Conservation (phyloP, 768 basidiomycete species). For the Tulasnella sp. region DNA sequence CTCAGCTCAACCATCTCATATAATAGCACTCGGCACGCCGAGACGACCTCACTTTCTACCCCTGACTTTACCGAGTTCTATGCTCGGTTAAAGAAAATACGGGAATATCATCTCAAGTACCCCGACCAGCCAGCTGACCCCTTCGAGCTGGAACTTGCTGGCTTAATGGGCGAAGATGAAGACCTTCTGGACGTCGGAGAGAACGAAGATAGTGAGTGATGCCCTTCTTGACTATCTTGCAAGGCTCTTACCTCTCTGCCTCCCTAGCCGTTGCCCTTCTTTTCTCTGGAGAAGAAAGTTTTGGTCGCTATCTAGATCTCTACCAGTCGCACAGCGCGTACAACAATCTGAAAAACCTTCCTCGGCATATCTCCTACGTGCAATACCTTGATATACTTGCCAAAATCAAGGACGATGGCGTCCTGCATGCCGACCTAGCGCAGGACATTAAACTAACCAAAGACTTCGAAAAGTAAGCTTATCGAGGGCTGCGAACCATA, state of each 20-base stretch:
- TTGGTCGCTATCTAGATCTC: constrained; percentile 91
- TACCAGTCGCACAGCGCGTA: constrained; percentile 82
- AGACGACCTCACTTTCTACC: constrained; percentile 22
- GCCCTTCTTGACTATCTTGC: not conserved
- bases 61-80: constrained; percentile 85
- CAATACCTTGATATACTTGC: constrained; percentile 89
- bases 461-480: constrained; percentile 71
- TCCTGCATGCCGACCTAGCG: constrained; percentile 60
- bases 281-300: constrained; percentile 94
- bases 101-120: constrained; percentile 94
- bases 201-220: constrained; percentile 75
- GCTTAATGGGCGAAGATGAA: constrained; percentile 64
- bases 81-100: constrained; percentile 87
- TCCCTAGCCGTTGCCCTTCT: constrained; percentile 62
- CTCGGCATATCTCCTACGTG: constrained; percentile 79
- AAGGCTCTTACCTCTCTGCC: not conserved
- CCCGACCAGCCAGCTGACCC: constrained; percentile 77
- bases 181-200: constrained; percentile 60
- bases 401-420: constrained; percentile 45
- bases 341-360: constrained; percentile 79
- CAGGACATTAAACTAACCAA: constrained; percentile 60
- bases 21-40: constrained; percentile 8
- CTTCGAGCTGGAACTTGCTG: constrained; percentile 76
- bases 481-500: no score
- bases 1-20: not conserved